phyloP scores from a whole-genome alignment of 2,329 filamentous ascomycete genomes.

The Didymella lethalis region DNA sequence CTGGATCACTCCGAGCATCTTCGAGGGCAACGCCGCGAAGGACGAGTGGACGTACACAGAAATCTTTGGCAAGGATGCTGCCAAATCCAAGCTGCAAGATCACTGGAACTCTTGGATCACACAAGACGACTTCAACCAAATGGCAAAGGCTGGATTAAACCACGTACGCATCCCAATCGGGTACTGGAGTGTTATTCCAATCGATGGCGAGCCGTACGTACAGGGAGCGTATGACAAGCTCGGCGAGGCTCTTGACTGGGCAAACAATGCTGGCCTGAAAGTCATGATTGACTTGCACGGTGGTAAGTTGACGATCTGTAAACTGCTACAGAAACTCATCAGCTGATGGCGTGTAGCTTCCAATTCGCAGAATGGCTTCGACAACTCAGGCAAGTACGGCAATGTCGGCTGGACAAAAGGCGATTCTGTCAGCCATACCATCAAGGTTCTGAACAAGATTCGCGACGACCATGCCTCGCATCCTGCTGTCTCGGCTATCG shows the following conservation, averaged over 20 bases:
- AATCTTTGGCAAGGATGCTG: conserved; percentile 59
- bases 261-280: conserved; percentile 64
- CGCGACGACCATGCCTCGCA: conserved; percentile 56
- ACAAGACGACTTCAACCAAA: conserved; percentile 63
- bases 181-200: conserved; percentile 67
- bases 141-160: conserved; percentile 66
- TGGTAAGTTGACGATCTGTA: conserved; percentile 53
- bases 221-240: conserved; percentile 67
- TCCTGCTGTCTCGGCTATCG: conserved; percentile 56
- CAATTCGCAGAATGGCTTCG: conserved; percentile 71
- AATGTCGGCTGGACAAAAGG: conserved; percentile 56
- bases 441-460: conserved; percentile 56
- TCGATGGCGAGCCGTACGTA: conserved; percentile 66
- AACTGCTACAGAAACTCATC: background rate
- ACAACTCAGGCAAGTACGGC: conserved; percentile 67
- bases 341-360: conserved; percentile 53
- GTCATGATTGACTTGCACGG: conserved; percentile 74
- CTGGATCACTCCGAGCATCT: conserved; percentile 70
- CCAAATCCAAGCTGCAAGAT: conserved; percentile 56
- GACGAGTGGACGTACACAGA: conserved; percentile 66
- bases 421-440: conserved; percentile 52
- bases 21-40: conserved; percentile 61
- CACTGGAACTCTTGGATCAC: conserved; percentile 70
- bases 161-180: conserved; percentile 71
- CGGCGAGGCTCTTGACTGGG: conserved; percentile 67